These are phyloP conservation scores for Aspergillus sp. DNA, from an alignment of 2,329 filamentous ascomycete species.

Conservation along the genomic window DNA sequence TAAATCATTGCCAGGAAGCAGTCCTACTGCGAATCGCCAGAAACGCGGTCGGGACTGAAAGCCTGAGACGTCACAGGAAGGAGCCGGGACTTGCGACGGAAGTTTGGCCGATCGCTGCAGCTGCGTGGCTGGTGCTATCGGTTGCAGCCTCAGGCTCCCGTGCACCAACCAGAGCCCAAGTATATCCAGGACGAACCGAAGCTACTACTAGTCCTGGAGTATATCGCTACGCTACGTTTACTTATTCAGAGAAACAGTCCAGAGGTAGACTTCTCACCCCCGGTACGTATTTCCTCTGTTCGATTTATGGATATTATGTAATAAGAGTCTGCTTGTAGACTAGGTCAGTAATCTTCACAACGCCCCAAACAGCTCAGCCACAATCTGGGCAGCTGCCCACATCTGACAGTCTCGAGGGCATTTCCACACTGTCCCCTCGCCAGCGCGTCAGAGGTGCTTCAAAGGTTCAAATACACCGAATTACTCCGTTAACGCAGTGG, in stretches of 20 bases:
- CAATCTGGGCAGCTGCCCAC: not conserved
- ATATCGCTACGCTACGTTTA: not conserved
- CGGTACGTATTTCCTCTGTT: not conserved
- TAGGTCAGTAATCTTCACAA: not conserved
- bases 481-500: not conserved
- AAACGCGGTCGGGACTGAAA: not conserved
- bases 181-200: not conserved
- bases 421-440: not conserved
- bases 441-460: not conserved
- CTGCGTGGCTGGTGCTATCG: conserved; percentile 18
- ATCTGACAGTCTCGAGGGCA: not conserved
- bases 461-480: not conserved
- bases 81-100: not conserved
- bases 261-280: not conserved
- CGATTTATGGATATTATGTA: conserved; percentile 4
- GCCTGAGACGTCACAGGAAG: not conserved
- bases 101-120: conserved; percentile 15
- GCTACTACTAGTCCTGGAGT: not conserved
- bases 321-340: not conserved
- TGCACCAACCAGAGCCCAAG: not conserved
- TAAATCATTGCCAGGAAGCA: conserved; percentile 14
- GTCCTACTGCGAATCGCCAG: not conserved
- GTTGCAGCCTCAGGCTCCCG: conserved; percentile 19
- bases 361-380: conserved; percentile 4
- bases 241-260: not conserved